phyloP scores from a whole-genome alignment of 495 filamentous ascomycete genomes.

The Penicillium nucicola region DNA sequence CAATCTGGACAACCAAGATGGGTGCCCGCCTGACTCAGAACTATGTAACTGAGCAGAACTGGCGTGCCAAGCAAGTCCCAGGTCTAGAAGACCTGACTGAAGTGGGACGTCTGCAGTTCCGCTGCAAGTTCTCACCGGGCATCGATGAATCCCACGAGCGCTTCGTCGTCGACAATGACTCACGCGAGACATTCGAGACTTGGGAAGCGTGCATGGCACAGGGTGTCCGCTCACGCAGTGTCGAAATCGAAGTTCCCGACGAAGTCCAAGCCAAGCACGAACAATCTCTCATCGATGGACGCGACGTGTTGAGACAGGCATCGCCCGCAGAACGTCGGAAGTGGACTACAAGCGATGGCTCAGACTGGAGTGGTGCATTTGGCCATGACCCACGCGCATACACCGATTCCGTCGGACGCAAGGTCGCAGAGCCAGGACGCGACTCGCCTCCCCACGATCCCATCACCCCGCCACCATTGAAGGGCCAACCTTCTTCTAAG shows the following conservation, averaged over 20 bases:
- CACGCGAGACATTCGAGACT: constrained; percentile 86
- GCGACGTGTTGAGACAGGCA: constrained; percentile 73
- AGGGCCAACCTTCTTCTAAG: constrained; percentile 26
- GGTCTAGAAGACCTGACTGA: constrained; percentile 69
- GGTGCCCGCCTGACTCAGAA: constrained; percentile 78
- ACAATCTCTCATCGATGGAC: constrained; percentile 67
- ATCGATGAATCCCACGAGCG: constrained; percentile 82
- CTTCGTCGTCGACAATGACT: constrained; percentile 84
- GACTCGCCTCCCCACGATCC: constrained; percentile 61
- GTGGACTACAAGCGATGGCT: constrained; percentile 78
- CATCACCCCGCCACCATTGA: constrained; percentile 40
- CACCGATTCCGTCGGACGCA: constrained; percentile 48
- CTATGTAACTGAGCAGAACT: constrained; percentile 75
- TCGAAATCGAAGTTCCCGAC: constrained; percentile 65
- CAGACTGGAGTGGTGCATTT: constrained; percentile 89
- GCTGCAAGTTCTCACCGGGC: constrained; percentile 78
- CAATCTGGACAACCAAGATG: constrained; percentile 79
- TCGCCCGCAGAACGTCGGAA: constrained; percentile 65
- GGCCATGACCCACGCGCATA: constrained; percentile 59
- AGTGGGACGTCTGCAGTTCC: constrained; percentile 77
- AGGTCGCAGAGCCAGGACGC: constrained; percentile 51
- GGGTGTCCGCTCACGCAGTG: constrained; percentile 68
- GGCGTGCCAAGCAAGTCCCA: constrained; percentile 54
- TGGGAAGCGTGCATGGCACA: constrained; percentile 90
- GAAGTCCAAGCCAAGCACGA: constrained; percentile 72